Base-by-base conservation (phyloP, 768 basidiomycete species). In the Lanmaoa pseudosensibilis region DNA sequence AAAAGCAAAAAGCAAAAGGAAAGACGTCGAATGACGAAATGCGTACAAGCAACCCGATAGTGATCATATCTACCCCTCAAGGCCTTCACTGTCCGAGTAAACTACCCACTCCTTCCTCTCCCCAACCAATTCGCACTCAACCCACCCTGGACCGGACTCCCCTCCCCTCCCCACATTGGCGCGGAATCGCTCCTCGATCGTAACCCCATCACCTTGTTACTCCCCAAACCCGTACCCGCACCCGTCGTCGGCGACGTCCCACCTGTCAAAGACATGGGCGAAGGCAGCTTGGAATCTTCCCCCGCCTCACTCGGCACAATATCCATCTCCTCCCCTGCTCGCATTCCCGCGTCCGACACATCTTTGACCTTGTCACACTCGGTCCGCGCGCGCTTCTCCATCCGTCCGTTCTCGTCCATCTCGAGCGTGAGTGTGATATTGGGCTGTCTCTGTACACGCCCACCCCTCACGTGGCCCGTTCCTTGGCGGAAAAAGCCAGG, bases 391-490 rank as follows among this genome's bases (percentile, higher is more conserved):
- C 69, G 65, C 49, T 73, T 73, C 30, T 69, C 60, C 21, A 63
- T 55, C 37, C 61, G 57, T 19, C 64, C 55, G 5, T 66, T 44
- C 34, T 65, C 56, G 36, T 69, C 50, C 30, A 56, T 60, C 7
- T 75, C 64, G 45, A 64, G 46, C 21, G 73, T 66, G 23, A 74
- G 66, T 32, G 44, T 67, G 40, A 60, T 77, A 50, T 59, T 74
- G n/a, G 57, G 73, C 34, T 64, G 69, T 58, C 46, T 63, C 54
- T 34, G 62, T 21, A 44, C 30, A 15, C 59, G 61, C 54, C 71
- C 69, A 2, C 57, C 56, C 36, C 75, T 72, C 2, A 68, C 43
- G 13, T 65, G 64, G 1, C 49, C 49, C 21, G 50, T 30, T 25
- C 46, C 54, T 37, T 54, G 63, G 5, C 18, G 52, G n/a, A 65